A percentile compares a stretch with the other conserved stretches of the same genome.
Evolutionary conservation across 805 yeast genomes (phyloP).

Genomic region (Danielia reshetovae): DNA sequence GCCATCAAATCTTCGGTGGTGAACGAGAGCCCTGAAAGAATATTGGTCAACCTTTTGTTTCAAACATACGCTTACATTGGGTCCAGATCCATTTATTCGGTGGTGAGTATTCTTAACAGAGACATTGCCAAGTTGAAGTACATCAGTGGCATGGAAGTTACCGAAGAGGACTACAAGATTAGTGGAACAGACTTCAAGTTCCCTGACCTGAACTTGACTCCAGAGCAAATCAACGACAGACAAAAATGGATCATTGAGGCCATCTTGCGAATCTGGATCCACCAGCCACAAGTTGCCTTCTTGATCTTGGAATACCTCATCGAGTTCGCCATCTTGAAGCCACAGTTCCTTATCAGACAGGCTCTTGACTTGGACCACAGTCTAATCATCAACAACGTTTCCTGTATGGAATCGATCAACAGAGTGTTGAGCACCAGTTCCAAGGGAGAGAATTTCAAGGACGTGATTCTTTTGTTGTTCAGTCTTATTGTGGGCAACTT

Average conservation of each 20-base stretch:
- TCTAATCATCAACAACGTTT: slow-evolving; percentile 36
- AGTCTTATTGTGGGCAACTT: slow-evolving; percentile 27
- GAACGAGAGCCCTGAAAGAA: slow-evolving; percentile 18
- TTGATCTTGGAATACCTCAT: slow-evolving; percentile 40
- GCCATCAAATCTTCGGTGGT: slow-evolving; percentile 20
- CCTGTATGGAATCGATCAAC: slow-evolving; percentile 41
- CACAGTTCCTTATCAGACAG: slow-evolving; percentile 25
- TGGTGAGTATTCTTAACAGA: slow-evolving; percentile 37
- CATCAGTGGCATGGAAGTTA: slow-evolving; percentile 30
- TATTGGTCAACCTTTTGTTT: slow-evolving; percentile 57
- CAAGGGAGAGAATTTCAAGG: slow-evolving; percentile 16
- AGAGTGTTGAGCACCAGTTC: slow-evolving; percentile 27
- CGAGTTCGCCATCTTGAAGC: slow-evolving; percentile 33
- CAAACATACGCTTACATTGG: slow-evolving; percentile 81
- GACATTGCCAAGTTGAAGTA: slow-evolving; percentile 38
- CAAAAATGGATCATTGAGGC: slow-evolving; percentile 38
- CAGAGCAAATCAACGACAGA: slow-evolving; percentile 22
- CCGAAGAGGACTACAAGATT: slow-evolving; percentile 26
- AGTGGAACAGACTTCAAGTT: slow-evolving; percentile 29
- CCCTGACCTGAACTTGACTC: slow-evolving; percentile 22
- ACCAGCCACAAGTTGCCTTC: slow-evolving; percentile 43
- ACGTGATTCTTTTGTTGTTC: slow-evolving; percentile 19
- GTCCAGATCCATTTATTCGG: slow-evolving; percentile 70
- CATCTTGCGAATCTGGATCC: slow-evolving; percentile 40
- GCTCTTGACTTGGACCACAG: slow-evolving; percentile 25